Base-by-base conservation (phyloP, 164 flowering plant genomes). In the Sedum album region DNA sequence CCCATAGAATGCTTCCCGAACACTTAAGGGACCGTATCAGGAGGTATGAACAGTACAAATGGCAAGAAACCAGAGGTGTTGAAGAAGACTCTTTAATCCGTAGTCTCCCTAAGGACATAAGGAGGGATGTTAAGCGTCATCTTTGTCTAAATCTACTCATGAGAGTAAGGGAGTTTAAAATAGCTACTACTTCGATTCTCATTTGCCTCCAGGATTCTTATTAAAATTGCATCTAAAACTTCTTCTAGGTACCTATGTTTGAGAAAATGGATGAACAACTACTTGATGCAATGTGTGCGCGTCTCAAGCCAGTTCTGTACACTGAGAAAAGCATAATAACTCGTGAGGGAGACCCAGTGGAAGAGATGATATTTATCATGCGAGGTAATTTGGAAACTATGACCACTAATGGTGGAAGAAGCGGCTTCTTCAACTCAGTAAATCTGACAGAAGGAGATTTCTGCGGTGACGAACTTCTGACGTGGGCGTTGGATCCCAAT, bases 301-400 rank as follows among this genome's bases (percentile, higher is more conserved):
- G 82, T 53, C 85, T 92, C 10, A 88, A 85, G 77, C 85, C 96
- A n/a, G 84, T 85, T 1, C 81, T 92, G 53, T 86, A 82, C 81
- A 91, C 95, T 1, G 76, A 77, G 66, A 79, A 73, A 60, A 89
- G 89, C 75, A 72, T 60, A 71, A 79, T 89, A 31, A 72, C 82
- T 3, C 80, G 88, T 1, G 95, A 91, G 71, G 97, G 89, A 1
- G 96, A 89, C 62, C 92, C 92, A 0, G 90, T 88, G n/a, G 88
- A 81, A 35, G 96, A 89, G 76, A 93, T 90, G 93, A 79, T 88
- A 6, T 90, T 93, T 73, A 73, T 93, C 49, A 87, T 88, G 76
- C 72, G 96, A 60, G 96, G 96, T 8, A 70, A 75, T 25, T 72
- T 87, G 4, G 73, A 72, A 63, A 86, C 88, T 31, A 71, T 25